Base-by-base conservation (phyloP, 331 rosid species). In the Acacia pycnantha region DNA sequence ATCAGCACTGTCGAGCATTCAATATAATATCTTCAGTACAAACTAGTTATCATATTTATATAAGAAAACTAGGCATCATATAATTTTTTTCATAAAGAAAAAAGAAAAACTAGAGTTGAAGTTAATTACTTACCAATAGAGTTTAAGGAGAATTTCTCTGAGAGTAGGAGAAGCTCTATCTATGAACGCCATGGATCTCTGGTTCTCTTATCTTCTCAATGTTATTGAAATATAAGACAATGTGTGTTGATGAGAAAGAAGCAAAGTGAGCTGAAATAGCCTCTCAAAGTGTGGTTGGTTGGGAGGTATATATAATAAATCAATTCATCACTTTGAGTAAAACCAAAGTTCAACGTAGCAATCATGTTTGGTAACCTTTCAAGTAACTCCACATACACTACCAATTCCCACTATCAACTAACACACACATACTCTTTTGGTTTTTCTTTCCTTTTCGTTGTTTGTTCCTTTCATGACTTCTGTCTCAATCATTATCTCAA, bases 91-190 rank as follows among this genome's bases (percentile, higher is more conserved):
- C 29, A 58, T 8, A 4, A 24, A 11, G 26, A 53, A 53, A 21
- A 5, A 19, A 19, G 10, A 46, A 13, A 13, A 11, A 47, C 51
- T 43, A 43, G 2, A 43, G 10, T 43, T 37, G 41, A 37, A 37
- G 11, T 64, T 50, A 53, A 19, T 53, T 62, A 67, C 89, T 77
- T 87, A 87, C 94, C 79, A 70, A 61, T 84, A 86, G 51, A 81
- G 65, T 81, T 84, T 91, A 82, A 89, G 90, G 66, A 91, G 89
- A 77, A 89, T 84, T 77, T 89, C 89, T 84, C 77, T 84, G 69
- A 89, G 81, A 54, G 89, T 90, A 66, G 91, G 94, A 7, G 94
- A 91, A 22, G 87, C 88, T 77, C 90, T 87, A 80, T 91, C 87
- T 18, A 89, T 82, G 77, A 87, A 89, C 12, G 92, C 89, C 94